Evolutionary conservation across 2,329 filamentous ascomycete species (phyloP).

Genomic region (Colletotrichum sp.): DNA sequence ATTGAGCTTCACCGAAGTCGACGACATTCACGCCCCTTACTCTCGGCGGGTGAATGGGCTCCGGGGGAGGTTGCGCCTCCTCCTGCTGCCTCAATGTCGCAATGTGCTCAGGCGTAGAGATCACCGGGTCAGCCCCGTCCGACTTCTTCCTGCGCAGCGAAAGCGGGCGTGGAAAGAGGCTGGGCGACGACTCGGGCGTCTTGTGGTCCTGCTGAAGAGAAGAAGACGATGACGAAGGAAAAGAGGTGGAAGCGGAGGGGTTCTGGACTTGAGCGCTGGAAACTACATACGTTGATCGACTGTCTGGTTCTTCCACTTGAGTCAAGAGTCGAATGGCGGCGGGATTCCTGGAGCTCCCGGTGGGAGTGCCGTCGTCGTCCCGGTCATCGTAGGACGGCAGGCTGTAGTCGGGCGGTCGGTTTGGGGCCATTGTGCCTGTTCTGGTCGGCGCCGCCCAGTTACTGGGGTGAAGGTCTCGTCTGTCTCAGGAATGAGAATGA

Average conservation of each 20-base stretch:
- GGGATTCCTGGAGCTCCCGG: slow-evolving; percentile 47
- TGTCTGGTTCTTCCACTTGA: slow-evolving; percentile 62
- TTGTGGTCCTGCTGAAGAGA: slow-evolving; percentile 21
- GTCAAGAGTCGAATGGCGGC: slow-evolving; percentile 66
- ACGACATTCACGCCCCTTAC: background rate
- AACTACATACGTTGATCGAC: slow-evolving; percentile 58
- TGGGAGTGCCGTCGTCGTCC: slow-evolving; percentile 47
- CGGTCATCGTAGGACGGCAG: slow-evolving; percentile 63
- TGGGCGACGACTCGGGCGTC: slow-evolving; percentile 19
- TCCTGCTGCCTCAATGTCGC: slow-evolving; percentile 42
- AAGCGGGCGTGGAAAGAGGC: slow-evolving; percentile 27
- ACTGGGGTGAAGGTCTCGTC: slow-evolving; percentile 4
- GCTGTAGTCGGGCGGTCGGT: slow-evolving; percentile 61
- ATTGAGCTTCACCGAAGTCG: slow-evolving; percentile 19
- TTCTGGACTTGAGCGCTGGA: background rate
- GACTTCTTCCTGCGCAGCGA: slow-evolving; percentile 18
- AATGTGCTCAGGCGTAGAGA: slow-evolving; percentile 39
- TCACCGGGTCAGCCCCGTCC: slow-evolving; percentile 20
- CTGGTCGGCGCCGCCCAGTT: slow-evolving; percentile 6
- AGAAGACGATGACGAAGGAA: slow-evolving; percentile 1
- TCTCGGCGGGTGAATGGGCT: background rate
- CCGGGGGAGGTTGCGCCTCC: slow-evolving; percentile 26
- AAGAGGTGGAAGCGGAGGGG: background rate
- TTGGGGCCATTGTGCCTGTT: slow-evolving; percentile 49
- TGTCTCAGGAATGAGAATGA: background rate